A percentile compares a stretch with the other conserved stretches of the same genome.
These are phyloP conservation scores for Emergomyces africanus DNA, from an alignment of 2,329 filamentous ascomycete species.

Conservation along the genomic window DNA sequence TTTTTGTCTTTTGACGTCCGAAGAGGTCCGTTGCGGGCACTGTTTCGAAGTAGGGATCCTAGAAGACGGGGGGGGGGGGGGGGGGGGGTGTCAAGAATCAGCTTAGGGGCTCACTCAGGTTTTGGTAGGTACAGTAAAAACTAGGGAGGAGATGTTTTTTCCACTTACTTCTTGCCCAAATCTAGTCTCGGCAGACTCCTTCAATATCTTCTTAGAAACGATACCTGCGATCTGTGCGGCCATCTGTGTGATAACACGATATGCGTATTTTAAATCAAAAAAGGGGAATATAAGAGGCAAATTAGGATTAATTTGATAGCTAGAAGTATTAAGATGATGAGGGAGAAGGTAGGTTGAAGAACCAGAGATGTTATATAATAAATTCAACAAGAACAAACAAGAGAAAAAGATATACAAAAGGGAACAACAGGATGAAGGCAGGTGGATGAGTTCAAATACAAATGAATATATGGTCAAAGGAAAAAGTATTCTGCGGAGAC, in stretches of 20 bases:
- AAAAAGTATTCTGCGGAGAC: background rate
- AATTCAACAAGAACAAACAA: background rate
- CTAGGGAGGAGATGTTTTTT: background rate
- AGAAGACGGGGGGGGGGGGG: conserved; percentile 10
- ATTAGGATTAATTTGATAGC: background rate
- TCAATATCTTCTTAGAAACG: conserved; percentile 23
- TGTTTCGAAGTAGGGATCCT: conserved; percentile 87
- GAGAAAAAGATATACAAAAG: background rate
- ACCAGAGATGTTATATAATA: background rate
- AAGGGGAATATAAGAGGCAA: background rate
- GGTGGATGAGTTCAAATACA: background rate
- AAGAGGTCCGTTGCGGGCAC: conserved; percentile 62
- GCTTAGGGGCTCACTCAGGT: background rate
- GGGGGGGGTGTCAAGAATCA: background rate
- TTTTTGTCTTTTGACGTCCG: conserved; percentile 57
- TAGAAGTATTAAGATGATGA: background rate
- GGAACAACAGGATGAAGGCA: background rate
- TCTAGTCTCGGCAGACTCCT: conserved; percentile 27
- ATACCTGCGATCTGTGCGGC: conserved; percentile 12
- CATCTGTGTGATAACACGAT: conserved; percentile 6
- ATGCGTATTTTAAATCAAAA: background rate
- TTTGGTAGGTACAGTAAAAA: too few relatives aligned
- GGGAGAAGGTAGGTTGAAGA: background rate
- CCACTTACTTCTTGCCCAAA: conserved; percentile 29
- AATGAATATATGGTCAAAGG: background rate